These are phyloP conservation scores for Pseudoperonospora humuli DNA, from an alignment of 352 stramenopile species.

Conservation along the genomic window DNA sequence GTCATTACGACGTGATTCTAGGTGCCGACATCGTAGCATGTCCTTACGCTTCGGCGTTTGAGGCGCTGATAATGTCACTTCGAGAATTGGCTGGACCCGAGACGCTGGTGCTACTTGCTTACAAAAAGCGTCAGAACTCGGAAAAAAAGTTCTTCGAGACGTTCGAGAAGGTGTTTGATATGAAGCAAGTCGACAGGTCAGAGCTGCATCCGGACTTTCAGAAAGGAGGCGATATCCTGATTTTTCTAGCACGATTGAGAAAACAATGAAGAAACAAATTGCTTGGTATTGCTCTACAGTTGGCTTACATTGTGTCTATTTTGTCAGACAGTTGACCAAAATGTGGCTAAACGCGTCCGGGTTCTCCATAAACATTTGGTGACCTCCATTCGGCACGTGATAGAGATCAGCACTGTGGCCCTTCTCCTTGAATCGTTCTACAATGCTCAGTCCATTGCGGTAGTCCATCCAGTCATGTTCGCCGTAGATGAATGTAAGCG, in stretches of 20 bases:
- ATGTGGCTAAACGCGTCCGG: constrained; percentile 55
- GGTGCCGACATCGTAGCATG: constrained; percentile 80
- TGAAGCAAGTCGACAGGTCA: constrained; percentile 27
- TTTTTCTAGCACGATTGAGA: constrained; percentile 48
- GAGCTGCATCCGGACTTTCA: constrained; percentile 68
- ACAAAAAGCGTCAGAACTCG: constrained; percentile 64
- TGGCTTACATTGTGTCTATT: constrained; percentile 5
- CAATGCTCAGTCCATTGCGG: constrained; percentile 49
- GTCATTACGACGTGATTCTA: constrained; percentile 61
- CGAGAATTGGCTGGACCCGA: constrained; percentile 25
- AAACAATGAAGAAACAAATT: constrained; percentile 4
- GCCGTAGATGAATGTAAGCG: constrained; percentile 78
- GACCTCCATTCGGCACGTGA: constrained; percentile 51
- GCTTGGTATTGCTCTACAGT: background rate
- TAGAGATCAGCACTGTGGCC: constrained; percentile 38
- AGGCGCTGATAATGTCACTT: constrained; percentile 50
- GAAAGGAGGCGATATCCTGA: constrained; percentile 41
- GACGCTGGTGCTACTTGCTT: constrained; percentile 60
- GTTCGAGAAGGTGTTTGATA: constrained; percentile 42
- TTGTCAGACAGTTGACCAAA: constrained; percentile 37
- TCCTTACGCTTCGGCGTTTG: constrained; percentile 64
- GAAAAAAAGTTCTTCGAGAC: constrained; percentile 58
- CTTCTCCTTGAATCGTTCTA: constrained; percentile 39
- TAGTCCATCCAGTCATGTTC: constrained; percentile 86
- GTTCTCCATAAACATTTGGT: constrained; percentile 84